Evolutionary conservation across 805 yeast genomes (phyloP), one percentile per base, ranked within the genome.

Genomic region (Candida krabiensis): DNA sequence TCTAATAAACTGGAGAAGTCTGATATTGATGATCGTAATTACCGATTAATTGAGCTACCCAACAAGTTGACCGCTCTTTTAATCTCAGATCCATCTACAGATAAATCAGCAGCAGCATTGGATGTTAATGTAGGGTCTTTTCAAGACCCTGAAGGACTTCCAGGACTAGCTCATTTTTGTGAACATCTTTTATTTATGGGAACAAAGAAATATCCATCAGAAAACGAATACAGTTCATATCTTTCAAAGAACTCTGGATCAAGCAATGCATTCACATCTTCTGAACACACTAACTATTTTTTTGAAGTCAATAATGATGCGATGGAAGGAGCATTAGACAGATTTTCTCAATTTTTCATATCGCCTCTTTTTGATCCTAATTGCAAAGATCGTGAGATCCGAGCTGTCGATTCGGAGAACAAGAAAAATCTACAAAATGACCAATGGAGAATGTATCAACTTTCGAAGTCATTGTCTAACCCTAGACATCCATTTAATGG

Each of bases 381-480:
- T 46, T 83, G 96, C 56, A 86, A 88, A 56, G 96, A 89, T 56
- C 74, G 97, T 39, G 99, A 91, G 63, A 85, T 91, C 52, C 78
- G 80, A 46, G 98, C 98, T 2, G 98, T 91, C 8, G 96, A 91
- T 62, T 85, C 96, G 26, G 99, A 91, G 65, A 88, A 91, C 67
- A 91, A 89, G 60, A 91, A 93, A 66, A 91, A 91, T 59, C 68
- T 93, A 36, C 98, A 91, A 61, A 84, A 75, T 57, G 99, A 91
- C 61, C 58, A 66, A 30, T 89, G 98, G 97, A 77, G 98, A 54
- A 64, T 87, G 33, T 82, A 83, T 54, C 98, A 91, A 64, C 69
- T 91, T 36, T 90, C 86, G 38, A 85, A 86, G 63, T 73, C 82
- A 35, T 67, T 82, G 25, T 71, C 93, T 13, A 87, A 84, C 58